Evolutionary conservation across 179 eudicot species (phyloP).

Genomic region (Spinacia oleracea): DNA sequence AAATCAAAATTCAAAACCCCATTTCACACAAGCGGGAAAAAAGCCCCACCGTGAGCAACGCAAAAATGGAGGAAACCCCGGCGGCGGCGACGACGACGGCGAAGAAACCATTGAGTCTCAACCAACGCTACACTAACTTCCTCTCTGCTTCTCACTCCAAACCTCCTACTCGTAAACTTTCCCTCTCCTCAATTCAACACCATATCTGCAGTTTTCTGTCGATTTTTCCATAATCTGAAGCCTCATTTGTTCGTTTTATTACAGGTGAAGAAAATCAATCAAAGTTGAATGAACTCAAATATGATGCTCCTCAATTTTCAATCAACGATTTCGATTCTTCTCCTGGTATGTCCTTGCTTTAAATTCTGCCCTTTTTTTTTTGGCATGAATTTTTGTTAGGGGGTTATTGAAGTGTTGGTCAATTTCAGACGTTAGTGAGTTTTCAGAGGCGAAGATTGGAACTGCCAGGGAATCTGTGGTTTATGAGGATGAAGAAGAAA

Average conservation of each 20-base stretch:
- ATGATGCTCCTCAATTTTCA: slow-evolving; percentile 42
- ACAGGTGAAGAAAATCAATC: slow-evolving; percentile 35
- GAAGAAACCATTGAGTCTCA: slow-evolving; percentile 63
- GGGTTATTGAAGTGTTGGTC: neutral
- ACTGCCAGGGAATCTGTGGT: neutral
- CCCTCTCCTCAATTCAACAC: neutral
- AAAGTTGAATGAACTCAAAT: slow-evolving; percentile 9
- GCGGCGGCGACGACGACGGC: slow-evolving; percentile 33
- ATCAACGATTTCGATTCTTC: slow-evolving; percentile 51
- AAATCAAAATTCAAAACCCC: neutral
- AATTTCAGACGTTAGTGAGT: slow-evolving; percentile 19
- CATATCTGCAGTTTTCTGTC: slow-evolving; percentile 6
- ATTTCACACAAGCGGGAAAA: slow-evolving; percentile 19
- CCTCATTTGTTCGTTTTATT: neutral
- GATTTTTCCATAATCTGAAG: no score
- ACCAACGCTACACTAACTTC: slow-evolving; percentile 60
- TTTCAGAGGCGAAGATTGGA: neutral
- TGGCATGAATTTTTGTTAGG: neutral
- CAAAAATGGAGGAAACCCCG: slow-evolving; percentile 27
- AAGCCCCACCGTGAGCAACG: neutral
- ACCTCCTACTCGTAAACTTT: slow-evolving; percentile 30
- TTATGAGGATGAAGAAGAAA: slow-evolving; percentile 5
- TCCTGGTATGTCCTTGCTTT: slow-evolving; percentile 19
- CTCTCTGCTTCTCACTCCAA: slow-evolving; percentile 60
- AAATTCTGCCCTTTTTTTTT: neutral